Evolutionary conservation across 305 asterid genomes (phyloP).

Genomic region (Fraxinus xanthoxyloides): DNA sequence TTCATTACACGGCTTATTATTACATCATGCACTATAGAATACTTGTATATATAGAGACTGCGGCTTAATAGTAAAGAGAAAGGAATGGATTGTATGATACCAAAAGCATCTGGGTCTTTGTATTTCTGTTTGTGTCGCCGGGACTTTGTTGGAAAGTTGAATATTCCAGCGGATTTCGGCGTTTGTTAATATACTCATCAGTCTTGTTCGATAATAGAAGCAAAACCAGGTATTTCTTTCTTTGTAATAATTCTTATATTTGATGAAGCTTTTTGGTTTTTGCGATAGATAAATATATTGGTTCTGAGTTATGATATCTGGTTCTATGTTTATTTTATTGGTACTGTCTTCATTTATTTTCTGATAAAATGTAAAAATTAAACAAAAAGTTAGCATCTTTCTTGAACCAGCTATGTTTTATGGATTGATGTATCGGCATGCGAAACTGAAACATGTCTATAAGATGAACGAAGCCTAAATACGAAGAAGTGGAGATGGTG

Average conservation of each 20-base stretch:
- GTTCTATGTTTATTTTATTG: not conserved
- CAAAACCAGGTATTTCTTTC: conserved; percentile 13
- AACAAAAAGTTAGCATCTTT: not conserved
- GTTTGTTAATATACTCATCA: not conserved
- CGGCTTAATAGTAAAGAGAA: conserved; percentile 3
- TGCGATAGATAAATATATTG: not conserved
- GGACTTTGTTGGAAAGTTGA: conserved; percentile 24
- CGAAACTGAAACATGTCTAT: not conserved
- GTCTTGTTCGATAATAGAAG: not conserved
- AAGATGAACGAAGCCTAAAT: not conserved
- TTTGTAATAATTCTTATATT: not conserved
- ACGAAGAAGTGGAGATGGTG: not conserved
- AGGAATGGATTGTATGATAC: conserved; percentile 29
- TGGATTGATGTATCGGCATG: not conserved
- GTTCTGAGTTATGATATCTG: not conserved
- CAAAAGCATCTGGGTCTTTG: conserved; percentile 18
- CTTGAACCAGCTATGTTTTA: not conserved
- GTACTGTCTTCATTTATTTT: not conserved
- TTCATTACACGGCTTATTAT: not conserved
- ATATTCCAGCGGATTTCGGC: conserved; percentile 20
- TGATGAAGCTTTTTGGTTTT: not conserved
- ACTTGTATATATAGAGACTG: not conserved
- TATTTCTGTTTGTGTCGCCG: conserved; percentile 19
- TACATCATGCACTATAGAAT: conserved; percentile 7
- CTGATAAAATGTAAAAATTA: not conserved